A percentile compares a stretch with the other conserved stretches of the same genome.
Conservation (phyloP, 2,329 filamentous ascomycete species). For the Pseudonectria foliicola region DNA sequence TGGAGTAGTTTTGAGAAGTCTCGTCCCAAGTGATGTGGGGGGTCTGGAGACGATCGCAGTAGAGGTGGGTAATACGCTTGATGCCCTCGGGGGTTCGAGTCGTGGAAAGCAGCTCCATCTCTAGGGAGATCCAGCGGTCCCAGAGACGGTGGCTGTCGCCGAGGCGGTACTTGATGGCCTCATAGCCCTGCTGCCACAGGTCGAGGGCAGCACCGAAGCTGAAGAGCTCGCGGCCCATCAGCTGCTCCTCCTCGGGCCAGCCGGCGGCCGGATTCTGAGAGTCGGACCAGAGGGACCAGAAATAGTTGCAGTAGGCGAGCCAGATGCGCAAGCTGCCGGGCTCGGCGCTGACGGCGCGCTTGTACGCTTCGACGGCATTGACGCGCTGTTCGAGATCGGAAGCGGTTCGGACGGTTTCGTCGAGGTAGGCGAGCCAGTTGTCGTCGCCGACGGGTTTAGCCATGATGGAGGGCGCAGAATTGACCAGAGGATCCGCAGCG, state of each 20-base stretch:
- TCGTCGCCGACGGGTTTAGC: conserved; percentile 63
- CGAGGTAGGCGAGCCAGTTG: conserved; percentile 69
- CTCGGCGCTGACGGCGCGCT: conserved; percentile 62
- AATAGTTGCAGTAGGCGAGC: conserved; percentile 72
- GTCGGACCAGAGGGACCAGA: conserved; percentile 62
- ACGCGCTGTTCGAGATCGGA: conserved; percentile 59
- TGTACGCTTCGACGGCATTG: conserved; percentile 64
- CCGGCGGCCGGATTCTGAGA: conserved; percentile 49
- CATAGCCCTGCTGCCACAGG: conserved; percentile 65
- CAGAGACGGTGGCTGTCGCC: conserved; percentile 72
- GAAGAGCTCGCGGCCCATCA: conserved; percentile 65
- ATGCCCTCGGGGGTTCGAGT: conserved; percentile 49
- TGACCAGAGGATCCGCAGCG: conserved; percentile 11
- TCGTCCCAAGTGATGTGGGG: conserved; percentile 70
- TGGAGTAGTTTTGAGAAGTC: conserved; percentile 68
- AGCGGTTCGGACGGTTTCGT: conserved; percentile 59
- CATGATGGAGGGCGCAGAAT: conserved; percentile 31
- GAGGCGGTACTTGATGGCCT: conserved; percentile 65
- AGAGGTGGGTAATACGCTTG: conserved; percentile 60
- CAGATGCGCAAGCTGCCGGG: conserved; percentile 68
- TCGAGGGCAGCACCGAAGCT: conserved; percentile 58
- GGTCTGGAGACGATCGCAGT: conserved; percentile 61
- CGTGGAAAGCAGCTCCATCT: conserved; percentile 59
- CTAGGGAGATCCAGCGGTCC: conserved; percentile 69
- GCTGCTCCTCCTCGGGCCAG: conserved; percentile 61